Percentiles rank a stretch among this genome's conserved stretches.
Conservation (phyloP, 2,329 filamentous ascomycete species). For the Ophiostoma perfectum region DNA sequence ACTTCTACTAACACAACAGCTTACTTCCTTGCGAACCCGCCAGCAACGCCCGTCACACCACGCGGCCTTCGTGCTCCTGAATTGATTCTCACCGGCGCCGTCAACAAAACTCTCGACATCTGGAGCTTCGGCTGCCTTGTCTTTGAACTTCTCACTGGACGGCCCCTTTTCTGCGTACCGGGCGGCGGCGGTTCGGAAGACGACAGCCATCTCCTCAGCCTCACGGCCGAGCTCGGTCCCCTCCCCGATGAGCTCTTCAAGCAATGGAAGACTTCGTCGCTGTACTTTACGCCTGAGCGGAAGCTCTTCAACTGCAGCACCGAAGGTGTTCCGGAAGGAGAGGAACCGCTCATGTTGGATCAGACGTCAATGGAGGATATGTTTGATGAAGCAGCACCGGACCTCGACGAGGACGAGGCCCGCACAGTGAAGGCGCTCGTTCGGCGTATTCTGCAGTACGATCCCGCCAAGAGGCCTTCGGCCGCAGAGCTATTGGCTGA, state of each 20-base stretch:
- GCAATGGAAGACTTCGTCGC: neutral
- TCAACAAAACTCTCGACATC: constrained; percentile 14
- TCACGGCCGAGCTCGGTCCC: neutral
- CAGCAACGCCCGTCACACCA: neutral
- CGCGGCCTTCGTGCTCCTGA: constrained; percentile 7
- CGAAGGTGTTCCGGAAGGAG: neutral
- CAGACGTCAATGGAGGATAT: constrained; percentile 1
- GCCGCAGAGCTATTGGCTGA: constrained; percentile 14
- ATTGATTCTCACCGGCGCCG: neutral
- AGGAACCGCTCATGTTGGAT: neutral
- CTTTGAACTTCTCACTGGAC: constrained; percentile 18
- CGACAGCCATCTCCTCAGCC: constrained; percentile 12
- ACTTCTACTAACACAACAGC: constrained; percentile 2
- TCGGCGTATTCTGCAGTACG: constrained; percentile 18
- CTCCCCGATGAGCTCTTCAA: constrained; percentile 10
- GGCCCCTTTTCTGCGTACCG: constrained; percentile 10
- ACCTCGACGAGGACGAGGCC: neutral
- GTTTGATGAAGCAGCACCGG: constrained; percentile 14
- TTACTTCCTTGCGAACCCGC: constrained; percentile 1
- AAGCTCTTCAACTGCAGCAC: neutral
- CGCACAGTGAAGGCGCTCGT: constrained; percentile 7
- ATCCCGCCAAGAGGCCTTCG: constrained; percentile 11
- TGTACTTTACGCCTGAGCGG: constrained; percentile 15
- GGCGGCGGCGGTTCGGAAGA: neutral
- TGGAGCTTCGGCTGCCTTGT: constrained; percentile 22